Conservation (phyloP, 2,329 filamentous ascomycete species). For the Calonectria honghensis region DNA sequence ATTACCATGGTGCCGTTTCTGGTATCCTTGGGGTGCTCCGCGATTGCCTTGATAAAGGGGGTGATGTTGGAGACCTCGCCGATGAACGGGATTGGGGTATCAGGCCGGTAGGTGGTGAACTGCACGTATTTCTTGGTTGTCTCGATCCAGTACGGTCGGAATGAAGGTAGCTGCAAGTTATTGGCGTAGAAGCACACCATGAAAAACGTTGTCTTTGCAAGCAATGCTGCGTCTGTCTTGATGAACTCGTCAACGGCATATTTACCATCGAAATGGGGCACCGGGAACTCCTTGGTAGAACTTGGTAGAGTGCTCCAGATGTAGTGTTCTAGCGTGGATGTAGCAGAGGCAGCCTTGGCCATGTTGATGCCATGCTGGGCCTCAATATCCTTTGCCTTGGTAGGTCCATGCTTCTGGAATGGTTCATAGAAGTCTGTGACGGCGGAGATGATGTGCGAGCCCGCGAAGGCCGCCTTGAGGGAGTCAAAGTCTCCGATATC, state of each 20-base stretch:
- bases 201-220: conserved; percentile 7
- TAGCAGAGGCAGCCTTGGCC: conserved; percentile 17
- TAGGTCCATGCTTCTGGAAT: conserved; percentile 4
- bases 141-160: conserved; percentile 24
- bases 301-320: conserved; percentile 23
- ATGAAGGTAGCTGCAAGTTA: conserved; percentile 7
- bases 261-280: conserved; percentile 16
- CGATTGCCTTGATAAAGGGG: conserved; percentile 12
- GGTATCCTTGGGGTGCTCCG: conserved; percentile 12
- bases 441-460: conserved; percentile 15
- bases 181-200: conserved; percentile 19
- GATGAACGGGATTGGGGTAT: conserved; percentile 18
- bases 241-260: neutral
- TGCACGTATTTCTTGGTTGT: conserved; percentile 21
- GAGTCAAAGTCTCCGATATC: conserved; percentile 21
- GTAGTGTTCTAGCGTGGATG: conserved; percentile 19
- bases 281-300: conserved; percentile 1
- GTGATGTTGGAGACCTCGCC: conserved; percentile 19
- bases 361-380: conserved; percentile 11
- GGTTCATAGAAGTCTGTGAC: conserved; percentile 27
- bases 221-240: conserved; percentile 3
- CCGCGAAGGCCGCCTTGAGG: conserved; percentile 27
- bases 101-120: conserved; percentile 18
- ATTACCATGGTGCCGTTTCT: conserved; percentile 21
- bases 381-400: conserved; percentile 20